Evolutionary conservation across 2,329 filamentous ascomycete genomes (phyloP).

Genomic region (Talaromyces sp.): DNA sequence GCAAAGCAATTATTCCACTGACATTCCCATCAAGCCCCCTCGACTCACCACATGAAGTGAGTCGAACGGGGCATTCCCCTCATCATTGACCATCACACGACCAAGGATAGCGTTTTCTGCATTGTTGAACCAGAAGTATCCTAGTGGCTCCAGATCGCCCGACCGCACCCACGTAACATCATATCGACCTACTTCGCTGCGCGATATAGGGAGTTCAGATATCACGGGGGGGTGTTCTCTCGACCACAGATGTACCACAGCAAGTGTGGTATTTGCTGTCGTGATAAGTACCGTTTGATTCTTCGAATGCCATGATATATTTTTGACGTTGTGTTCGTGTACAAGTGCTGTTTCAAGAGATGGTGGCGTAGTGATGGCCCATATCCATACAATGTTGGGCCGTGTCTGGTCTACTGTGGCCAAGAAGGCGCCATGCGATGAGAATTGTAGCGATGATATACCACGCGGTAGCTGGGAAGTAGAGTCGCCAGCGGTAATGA

Average conservation of each 20-base stretch:
- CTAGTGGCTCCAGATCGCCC: slow-evolving; percentile 24
- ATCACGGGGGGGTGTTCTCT: slow-evolving; percentile 31
- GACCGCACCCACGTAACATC: slow-evolving; percentile 34
- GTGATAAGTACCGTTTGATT: slow-evolving; percentile 41
- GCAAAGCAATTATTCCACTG: not conserved
- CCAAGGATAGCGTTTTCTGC: slow-evolving; percentile 37
- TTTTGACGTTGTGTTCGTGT: slow-evolving; percentile 43
- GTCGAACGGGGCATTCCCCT: slow-evolving; percentile 29
- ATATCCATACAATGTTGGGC: slow-evolving; percentile 49
- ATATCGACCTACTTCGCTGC: slow-evolving; percentile 37
- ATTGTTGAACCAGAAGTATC: slow-evolving; percentile 38
- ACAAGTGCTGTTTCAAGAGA: slow-evolving; percentile 39
- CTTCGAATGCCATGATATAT: slow-evolving; percentile 42
- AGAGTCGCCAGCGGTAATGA: slow-evolving; percentile 31
- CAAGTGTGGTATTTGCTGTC: slow-evolving; percentile 34
- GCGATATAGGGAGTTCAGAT: slow-evolving; percentile 32
- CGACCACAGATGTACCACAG: slow-evolving; percentile 38
- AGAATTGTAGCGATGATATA: slow-evolving; percentile 43
- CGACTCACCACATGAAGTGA: slow-evolving; percentile 31
- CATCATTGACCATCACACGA: slow-evolving; percentile 28
- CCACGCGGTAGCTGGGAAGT: slow-evolving; percentile 34
- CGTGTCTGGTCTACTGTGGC: slow-evolving; percentile 42
- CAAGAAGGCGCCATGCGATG: slow-evolving; percentile 36
- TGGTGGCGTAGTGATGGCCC: slow-evolving; percentile 35
- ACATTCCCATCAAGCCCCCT: slow-evolving; percentile 9